These are phyloP conservation scores for Solanum peruvianum DNA, from an alignment of 257 asterid species.

Conservation along the genomic window DNA sequence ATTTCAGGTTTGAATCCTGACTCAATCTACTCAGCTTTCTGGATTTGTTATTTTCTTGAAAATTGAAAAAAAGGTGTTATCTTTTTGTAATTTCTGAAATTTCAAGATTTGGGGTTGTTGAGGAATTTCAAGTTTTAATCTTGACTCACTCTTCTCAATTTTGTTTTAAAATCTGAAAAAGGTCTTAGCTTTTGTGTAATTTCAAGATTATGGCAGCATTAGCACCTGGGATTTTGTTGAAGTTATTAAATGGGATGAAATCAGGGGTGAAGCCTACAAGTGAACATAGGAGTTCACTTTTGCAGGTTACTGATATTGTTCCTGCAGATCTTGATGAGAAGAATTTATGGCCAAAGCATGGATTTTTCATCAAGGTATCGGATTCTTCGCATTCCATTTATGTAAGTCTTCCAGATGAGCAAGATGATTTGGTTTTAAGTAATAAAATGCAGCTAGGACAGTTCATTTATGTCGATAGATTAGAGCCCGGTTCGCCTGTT, in stretches of 20 bases:
- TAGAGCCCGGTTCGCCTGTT: conserved; percentile 89
- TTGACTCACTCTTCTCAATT: no score
- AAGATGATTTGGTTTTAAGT: conserved; percentile 84
- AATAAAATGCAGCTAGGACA: conserved; percentile 86
- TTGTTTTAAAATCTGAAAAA: not conserved
- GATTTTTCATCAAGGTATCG: conserved; percentile 70
- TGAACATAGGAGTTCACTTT: conserved; percentile 70
- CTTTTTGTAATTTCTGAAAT: not conserved
- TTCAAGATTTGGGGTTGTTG: not conserved
- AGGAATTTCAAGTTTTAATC: not conserved
- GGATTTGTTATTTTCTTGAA: not conserved
- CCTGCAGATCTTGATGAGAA: conserved; percentile 94
- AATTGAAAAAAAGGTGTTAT: not conserved
- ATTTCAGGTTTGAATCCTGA: not conserved
- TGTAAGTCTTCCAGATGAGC: conserved; percentile 70
- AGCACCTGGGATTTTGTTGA: conserved; percentile 79
- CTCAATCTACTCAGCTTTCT: no score
- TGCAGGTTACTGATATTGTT: conserved; percentile 84
- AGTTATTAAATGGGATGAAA: conserved; percentile 61
- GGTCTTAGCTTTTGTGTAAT: no score
- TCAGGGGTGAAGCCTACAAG: conserved; percentile 73
- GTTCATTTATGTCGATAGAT: conserved; percentile 62
- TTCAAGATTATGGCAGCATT: conserved; percentile 47
- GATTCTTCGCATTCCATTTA: conserved; percentile 87
- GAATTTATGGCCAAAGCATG: conserved; percentile 63